Base-by-base conservation (phyloP, 2,329 filamentous ascomycete genomes). In the Clonostachys byssicola region DNA sequence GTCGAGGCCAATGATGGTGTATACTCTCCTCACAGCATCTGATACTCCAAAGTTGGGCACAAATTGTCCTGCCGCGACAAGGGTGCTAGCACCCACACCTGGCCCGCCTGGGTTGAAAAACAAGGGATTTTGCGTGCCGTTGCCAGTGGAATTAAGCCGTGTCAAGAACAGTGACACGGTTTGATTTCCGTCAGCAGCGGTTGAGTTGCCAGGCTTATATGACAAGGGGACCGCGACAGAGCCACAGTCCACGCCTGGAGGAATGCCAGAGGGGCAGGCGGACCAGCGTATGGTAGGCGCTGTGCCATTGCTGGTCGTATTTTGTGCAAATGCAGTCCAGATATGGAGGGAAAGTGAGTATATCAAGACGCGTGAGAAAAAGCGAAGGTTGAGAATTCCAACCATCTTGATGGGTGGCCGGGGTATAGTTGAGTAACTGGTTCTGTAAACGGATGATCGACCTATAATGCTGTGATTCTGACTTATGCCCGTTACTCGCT, bases 1-100 rank as follows among this genome's bases (percentile, higher is more conserved):
- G 42, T 74, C 71, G 30, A 73, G 70, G 0, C 69, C 67, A 35
- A 74, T 65, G 16, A 73, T 62, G 36, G 72, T 68, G 49, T 65
- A 73, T 35, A 62, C 51, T 12, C 57, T 50, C 1, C 52, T 35
- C 6, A 59, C 41, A 2, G 55, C 47, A 12, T 43, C 18, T 3
- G 50, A 53, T 18, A 59, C 53, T 1, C 47, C 43, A 3, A 53
- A 40, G 2, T 49, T 40, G 1, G 50, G 33, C 6, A 56, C 36
- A 14, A 45, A 49, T 2, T 46, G 45, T 3, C 40, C 47, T 10
- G 6, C 44, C 13, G 44, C 47, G 7, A 49, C 14, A 10, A 39
- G 12, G 5, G 13, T 14, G 14, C 6, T 14, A 13, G 51, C 46
- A 3, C 53, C 48, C 9, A 40, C 50, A 12, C 56, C 56, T 6